Conservation (phyloP, 1,284 basidiomycete species). For the Polyporus tsugae region DNA sequence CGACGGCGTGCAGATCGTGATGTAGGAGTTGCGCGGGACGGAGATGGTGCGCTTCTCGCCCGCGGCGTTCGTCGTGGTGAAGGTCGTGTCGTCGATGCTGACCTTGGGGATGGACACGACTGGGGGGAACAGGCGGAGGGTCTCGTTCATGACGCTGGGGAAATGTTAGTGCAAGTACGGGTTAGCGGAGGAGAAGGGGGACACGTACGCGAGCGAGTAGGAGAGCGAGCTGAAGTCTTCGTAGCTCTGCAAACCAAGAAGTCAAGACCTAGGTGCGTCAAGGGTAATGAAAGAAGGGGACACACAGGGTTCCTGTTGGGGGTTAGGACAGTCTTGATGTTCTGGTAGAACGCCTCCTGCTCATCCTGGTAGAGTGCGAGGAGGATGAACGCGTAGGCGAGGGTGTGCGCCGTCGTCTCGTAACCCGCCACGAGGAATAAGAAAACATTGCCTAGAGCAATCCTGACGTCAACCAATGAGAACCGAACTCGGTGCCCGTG, state of each 20-base stretch:
- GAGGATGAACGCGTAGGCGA: constrained; percentile 63
- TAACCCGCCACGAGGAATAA: constrained; percentile 60
- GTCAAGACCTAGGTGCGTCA: too few species aligned
- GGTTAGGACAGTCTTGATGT: constrained; percentile 37
- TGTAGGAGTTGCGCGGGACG: constrained; percentile 53
- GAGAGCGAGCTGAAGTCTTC: constrained; percentile 25
- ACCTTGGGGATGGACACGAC: constrained; percentile 53
- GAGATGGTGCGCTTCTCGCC: constrained; percentile 51
- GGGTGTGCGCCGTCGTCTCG: constrained; percentile 64
- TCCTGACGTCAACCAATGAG: background rate
- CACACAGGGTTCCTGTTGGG: constrained; percentile 19
- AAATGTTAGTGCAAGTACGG: background rate
- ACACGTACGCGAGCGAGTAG: constrained; percentile 33
- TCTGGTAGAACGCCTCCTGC: constrained; percentile 65
- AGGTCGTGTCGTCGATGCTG: constrained; percentile 54
- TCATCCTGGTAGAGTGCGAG: constrained; percentile 65
- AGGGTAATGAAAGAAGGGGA: background rate
- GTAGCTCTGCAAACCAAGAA: constrained; percentile 21
- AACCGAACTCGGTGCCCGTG: too few species aligned
- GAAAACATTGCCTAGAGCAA: constrained; percentile 55
- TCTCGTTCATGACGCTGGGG: constrained; percentile 63
- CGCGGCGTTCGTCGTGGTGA: constrained; percentile 47
- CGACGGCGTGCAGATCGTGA: constrained; percentile 52
- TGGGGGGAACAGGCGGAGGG: constrained; percentile 65
- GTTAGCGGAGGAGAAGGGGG: background rate